Base-by-base conservation (phyloP, 2,329 filamentous ascomycete genomes). In the Botrytis paeoniae region DNA sequence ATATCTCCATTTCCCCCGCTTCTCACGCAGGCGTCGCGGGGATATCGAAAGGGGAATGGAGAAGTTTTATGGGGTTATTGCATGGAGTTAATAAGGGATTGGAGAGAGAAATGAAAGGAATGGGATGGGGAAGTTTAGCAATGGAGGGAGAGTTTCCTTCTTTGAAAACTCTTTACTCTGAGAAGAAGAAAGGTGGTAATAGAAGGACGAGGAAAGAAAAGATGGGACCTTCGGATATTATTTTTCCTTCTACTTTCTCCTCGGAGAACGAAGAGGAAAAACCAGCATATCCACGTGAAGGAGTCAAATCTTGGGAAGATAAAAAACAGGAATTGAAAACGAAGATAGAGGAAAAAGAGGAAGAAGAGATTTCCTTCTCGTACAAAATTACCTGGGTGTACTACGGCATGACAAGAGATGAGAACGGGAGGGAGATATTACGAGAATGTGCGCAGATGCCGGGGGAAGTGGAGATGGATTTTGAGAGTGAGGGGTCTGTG, bases 361-460 rank as follows among this genome's bases (percentile, higher is more conserved):
- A 29, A 6, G 61, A 25, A 12, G n/a, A n/a, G 32, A 43, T 12
- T 1, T 64, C 61, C 20, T 64, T 64, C 20, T 12, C 39, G 20
- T 64, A 39, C 4, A 64, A 29, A 14, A 41, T 41, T 1, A 64
- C 61, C 14, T 64, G 61, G 61, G 39, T 64, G 12, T 32, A 64
- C 37, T 64, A 64, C n/a, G 61, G 39, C 0, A 45, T 32, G 1
- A 39, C 25, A 0, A 12, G 12, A 3, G 45, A 68, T 22, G 48
- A 14, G 6, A 45, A 41, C 7, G 48, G 48, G 8, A 57, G 16
- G 29, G 35, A 41, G 65, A 18, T 2, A 4, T 0, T 68, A 4
- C n/a, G 65, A 5, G 65, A 57, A 39, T 54, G 65, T 22, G 12
- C 10, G 12, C 65, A 69, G 65, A 69, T 69, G 37, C 65, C 65